A percentile compares a stretch with the other conserved stretches of the same genome.
Conservation (phyloP, 345 rosid species). For the Salix dunnii region DNA sequence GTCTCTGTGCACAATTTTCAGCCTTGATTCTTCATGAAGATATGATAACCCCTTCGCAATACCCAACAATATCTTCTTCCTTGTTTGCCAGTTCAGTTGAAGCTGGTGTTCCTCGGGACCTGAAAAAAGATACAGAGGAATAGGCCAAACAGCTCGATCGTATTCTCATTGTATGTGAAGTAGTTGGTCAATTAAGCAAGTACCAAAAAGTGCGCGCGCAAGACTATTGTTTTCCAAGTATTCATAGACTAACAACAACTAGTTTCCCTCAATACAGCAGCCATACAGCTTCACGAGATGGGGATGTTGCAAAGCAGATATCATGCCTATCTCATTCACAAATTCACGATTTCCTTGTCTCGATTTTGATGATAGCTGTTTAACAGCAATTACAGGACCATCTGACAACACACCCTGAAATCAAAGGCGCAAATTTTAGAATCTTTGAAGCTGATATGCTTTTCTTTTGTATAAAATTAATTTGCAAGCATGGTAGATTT, state of each 20-base stretch:
- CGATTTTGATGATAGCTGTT: conserved; percentile 66
- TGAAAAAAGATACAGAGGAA: background rate
- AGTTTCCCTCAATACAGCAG: conserved; percentile 62
- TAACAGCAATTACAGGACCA: conserved; percentile 57
- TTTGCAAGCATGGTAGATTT: background rate
- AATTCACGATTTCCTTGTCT: conserved; percentile 71
- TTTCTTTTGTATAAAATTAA: no score
- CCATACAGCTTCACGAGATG: conserved; percentile 61
- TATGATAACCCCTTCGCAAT: conserved; percentile 56
- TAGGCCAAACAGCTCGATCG: background rate
- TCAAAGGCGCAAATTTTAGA: conserved; percentile 7
- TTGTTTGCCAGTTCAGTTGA: conserved; percentile 52
- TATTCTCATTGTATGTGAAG: background rate
- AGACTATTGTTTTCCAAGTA: conserved; percentile 64
- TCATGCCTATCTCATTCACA: conserved; percentile 65
- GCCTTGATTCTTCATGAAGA: conserved; percentile 66
- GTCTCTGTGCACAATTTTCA: conserved; percentile 71
- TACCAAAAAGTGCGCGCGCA: conserved; percentile 64
- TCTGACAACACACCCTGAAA: conserved; percentile 53
- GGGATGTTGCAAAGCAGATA: conserved; percentile 65
- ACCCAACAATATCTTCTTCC: conserved; percentile 46
- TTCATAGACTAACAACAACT: conserved; percentile 55
- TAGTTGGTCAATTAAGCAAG: background rate
- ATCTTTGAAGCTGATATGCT: background rate
- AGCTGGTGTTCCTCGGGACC: conserved; percentile 44